Percentiles rank a stretch among this genome's conserved stretches.
Evolutionary conservation across 805 yeast genomes (phyloP).

Genomic region (Cyberlindnera galapagoensis): DNA sequence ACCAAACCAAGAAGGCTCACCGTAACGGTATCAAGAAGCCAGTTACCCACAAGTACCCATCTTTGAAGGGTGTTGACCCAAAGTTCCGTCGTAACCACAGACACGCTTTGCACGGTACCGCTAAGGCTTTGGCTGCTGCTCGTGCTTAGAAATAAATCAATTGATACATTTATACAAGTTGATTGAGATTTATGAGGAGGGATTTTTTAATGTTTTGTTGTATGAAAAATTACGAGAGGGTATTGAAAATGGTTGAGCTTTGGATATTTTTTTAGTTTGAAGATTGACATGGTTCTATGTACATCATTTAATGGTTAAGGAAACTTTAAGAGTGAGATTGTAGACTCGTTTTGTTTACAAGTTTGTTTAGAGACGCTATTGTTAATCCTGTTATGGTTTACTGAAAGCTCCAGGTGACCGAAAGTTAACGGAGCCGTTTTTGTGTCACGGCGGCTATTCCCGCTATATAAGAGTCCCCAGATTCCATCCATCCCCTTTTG

Average conservation of each 20-base stretch:
- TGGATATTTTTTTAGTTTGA: no score
- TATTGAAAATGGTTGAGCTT: no score
- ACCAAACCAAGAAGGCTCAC: conserved; percentile 99
- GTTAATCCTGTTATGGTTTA: not conserved
- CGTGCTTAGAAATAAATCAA: conserved; percentile 50
- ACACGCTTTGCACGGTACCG: conserved; percentile 97
- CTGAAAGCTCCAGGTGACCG: not conserved
- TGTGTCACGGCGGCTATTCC: conserved; percentile 7
- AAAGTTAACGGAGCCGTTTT: not conserved
- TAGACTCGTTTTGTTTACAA: not conserved
- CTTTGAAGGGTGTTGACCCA: conserved; percentile 98
- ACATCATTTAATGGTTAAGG: conserved; percentile 22
- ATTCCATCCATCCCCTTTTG: no score
- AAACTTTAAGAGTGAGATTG: conserved; percentile 1
- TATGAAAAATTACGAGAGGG: no score
- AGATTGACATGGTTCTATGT: conserved; percentile 12
- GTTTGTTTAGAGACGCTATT: no score
- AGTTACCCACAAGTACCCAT: conserved; percentile 95
- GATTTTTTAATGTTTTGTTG: not conserved
- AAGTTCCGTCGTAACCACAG: conserved; percentile 99
- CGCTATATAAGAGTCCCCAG: no score
- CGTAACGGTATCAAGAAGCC: conserved; percentile 99
- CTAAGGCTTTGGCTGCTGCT: conserved; percentile 84
- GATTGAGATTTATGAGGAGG: conserved; percentile 1
- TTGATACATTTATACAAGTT: no score